phyloP scores from a whole-genome alignment of 306 rosid species.

The Cicer arietinum region DNA sequence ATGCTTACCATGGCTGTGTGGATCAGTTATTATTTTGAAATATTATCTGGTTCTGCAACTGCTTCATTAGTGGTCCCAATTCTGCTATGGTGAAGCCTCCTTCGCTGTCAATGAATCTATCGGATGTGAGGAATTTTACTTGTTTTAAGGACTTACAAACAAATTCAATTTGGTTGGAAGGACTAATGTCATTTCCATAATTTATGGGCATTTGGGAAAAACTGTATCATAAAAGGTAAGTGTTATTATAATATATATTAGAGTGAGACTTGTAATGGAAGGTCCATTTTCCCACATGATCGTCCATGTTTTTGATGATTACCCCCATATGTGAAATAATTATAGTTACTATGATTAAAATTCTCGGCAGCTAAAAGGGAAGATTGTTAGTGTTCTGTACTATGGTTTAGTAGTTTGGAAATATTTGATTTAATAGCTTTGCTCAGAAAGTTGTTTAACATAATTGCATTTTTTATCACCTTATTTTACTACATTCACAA shows the following conservation, averaged over 20 bases:
- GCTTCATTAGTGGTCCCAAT: neutral
- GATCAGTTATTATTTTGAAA: constrained; percentile 17
- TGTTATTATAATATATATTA: constrained; percentile 29
- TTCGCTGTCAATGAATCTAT: neutral
- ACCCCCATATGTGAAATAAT: constrained; percentile 35
- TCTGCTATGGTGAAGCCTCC: constrained; percentile 36
- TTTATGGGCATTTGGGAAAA: constrained; percentile 44
- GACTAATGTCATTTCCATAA: constrained; percentile 38
- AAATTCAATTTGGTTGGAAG: constrained; percentile 42
- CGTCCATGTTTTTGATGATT: constrained; percentile 40
- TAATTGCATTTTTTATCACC: too few relatives aligned
- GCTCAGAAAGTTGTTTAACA: neutral
- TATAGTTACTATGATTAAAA: constrained; percentile 28
- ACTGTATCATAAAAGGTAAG: constrained; percentile 38
- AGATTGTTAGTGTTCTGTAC: constrained; percentile 6
- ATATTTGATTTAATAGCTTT: neutral
- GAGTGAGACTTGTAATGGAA: constrained; percentile 45
- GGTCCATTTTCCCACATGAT: constrained; percentile 41
- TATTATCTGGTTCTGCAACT: constrained; percentile 12
- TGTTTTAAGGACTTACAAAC: constrained; percentile 41
- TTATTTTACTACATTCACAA: too few relatives aligned
- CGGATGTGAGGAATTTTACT: constrained; percentile 13
- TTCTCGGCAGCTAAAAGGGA: neutral
- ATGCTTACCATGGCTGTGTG: neutral
- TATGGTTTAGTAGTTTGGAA: neutral